Conservation (phyloP, 2,329 filamentous ascomycete genomes). For the Zarea fungicola region DNA sequence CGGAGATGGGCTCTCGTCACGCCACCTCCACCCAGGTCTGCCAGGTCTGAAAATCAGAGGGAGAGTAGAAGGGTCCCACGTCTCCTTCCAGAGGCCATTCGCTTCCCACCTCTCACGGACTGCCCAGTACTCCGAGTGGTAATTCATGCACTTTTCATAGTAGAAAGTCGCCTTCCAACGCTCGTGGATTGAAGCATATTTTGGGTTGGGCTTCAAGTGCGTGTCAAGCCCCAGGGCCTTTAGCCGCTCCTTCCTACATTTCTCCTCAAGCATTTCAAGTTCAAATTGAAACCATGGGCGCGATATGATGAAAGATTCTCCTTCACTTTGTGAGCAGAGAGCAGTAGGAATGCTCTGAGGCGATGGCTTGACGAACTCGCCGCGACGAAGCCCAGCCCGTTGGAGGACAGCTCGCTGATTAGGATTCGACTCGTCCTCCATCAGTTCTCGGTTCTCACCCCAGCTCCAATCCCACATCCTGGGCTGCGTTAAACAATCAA, state of each 20-base stretch:
- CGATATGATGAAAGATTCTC: not conserved
- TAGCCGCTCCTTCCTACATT: not conserved
- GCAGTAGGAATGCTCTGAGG: not conserved
- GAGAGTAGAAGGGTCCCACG: too few relatives aligned
- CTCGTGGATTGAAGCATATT: too few relatives aligned
- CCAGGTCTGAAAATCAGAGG: too few relatives aligned
- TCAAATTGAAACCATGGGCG: not conserved
- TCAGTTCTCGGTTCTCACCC: too few relatives aligned
- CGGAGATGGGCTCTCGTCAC: not conserved
- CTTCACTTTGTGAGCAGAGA: not conserved
- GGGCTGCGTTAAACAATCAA: too few relatives aligned
- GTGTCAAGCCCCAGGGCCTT: too few relatives aligned
- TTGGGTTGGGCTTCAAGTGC: too few relatives aligned
- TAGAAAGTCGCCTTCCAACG: too few relatives aligned
- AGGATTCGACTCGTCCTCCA: not conserved
- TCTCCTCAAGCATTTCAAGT: not conserved
- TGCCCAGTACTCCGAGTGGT: too few relatives aligned
- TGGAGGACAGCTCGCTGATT: not conserved
- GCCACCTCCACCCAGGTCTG: not conserved
- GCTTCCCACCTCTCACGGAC: too few relatives aligned
- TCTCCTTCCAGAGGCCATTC: not conserved
- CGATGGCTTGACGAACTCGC: not conserved
- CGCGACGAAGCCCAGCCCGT: not conserved
- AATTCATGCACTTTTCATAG: too few relatives aligned
- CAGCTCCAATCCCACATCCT: too few relatives aligned